phyloP scores from a whole-genome alignment of 2,329 filamentous ascomycete species.

The Claviceps sp. region DNA sequence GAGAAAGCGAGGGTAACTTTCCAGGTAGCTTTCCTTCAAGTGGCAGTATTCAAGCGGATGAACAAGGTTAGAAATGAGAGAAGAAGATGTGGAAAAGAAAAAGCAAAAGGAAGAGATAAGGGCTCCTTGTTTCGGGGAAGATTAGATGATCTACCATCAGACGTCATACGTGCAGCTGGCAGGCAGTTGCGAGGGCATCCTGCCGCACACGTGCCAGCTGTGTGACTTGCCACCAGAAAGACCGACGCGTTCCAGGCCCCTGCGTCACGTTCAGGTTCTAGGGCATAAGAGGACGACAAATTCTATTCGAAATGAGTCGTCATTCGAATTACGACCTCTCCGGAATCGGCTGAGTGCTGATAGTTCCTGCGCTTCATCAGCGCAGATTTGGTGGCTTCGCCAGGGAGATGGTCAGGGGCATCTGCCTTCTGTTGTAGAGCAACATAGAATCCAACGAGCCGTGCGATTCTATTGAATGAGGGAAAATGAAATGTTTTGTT shows the following conservation, averaged over 20 bases:
- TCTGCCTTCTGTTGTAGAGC: neutral
- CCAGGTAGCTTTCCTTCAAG: neutral
- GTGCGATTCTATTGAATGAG: no score
- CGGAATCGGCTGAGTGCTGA: neutral
- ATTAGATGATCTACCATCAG: neutral
- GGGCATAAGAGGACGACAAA: no score
- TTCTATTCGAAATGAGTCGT: no score
- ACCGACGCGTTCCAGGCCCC: neutral
- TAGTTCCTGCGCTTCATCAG: neutral
- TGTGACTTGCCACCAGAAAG: neutral
- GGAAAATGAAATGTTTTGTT: neutral
- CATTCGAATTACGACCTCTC: neutral
- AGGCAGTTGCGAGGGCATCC: slow-evolving; percentile 3
- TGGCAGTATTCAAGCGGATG: neutral
- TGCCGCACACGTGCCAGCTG: slow-evolving; percentile 2
- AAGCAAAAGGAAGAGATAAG: slow-evolving; percentile 2
- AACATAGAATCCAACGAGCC: neutral
- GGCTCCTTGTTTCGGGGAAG: neutral
- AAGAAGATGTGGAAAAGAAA: slow-evolving; percentile 1
- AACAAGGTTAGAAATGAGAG: slow-evolving; percentile 1
- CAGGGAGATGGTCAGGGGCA: neutral
- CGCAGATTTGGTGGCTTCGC: neutral
- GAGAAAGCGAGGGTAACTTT: neutral
- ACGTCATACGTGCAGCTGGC: slow-evolving; percentile 1
- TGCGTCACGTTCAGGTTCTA: neutral